Evolutionary conservation across 2,329 filamentous ascomycete genomes (phyloP), one percentile per base, ranked within the genome.

Genomic region (Neofusicoccum laricinum): DNA sequence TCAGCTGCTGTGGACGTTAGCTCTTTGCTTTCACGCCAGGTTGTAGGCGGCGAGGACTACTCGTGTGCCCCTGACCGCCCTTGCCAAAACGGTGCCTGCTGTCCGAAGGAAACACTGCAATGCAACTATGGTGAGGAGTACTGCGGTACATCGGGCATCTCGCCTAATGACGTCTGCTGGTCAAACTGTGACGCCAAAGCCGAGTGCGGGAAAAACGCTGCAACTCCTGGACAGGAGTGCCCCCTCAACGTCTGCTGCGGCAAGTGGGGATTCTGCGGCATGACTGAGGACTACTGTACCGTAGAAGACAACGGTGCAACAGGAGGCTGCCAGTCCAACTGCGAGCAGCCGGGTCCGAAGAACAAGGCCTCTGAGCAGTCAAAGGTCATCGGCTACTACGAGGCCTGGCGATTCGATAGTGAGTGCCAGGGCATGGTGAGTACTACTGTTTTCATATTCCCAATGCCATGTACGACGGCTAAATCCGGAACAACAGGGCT

Each of bases 401-500:
- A 65, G 21, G 34, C n/a, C 3, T 67, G 65, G 58, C 38, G 17
- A 5, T 36, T n/a, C 19, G 41, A 55, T 10, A 49, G 45, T 1
- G 32, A 3, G 2, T 75, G 72, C 38, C 67, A 71, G 36, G 67
- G 66, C 17, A 68, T 74, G 21, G 34, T 40, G 17, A 38, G 50
- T 51, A 59, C 49, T n/a, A 70, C 70, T 1, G 51, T 51, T 0
- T 15, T 15, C 0, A 6, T 25, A 4, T 19, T 2, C n/a, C 2
- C 2, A 5, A 38, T 30, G n/a, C n/a, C n/a, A n/a, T n/a, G n/a
- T n/a, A n/a, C n/a, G n/a, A n/a, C n/a, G n/a, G n/a, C n/a, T n/a
- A n/a, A n/a, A n/a, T n/a, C n/a, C n/a, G n/a, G n/a, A n/a, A n/a
- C n/a, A n/a, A n/a, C n/a, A n/a, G 49, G 49, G 32, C 7, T 51